These are phyloP conservation scores for Protomyces inundatus DNA, from an alignment of 1,139 yeast genomes.

Conservation along the genomic window DNA sequence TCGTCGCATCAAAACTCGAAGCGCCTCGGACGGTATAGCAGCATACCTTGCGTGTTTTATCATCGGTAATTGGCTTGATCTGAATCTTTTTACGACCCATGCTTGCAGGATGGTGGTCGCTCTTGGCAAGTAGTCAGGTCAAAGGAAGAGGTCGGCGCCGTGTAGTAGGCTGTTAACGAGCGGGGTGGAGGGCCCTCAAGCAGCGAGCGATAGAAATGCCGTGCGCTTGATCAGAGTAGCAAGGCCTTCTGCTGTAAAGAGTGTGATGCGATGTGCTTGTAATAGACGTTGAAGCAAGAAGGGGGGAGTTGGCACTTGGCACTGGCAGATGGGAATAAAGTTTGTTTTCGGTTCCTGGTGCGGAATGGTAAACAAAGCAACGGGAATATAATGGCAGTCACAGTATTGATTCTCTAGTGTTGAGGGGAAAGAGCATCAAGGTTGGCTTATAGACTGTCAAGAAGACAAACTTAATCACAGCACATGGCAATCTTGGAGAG, in stretches of 20 bases:
- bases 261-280: not conserved
- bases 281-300: too few species aligned
- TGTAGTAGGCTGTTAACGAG: not conserved
- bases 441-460: too few species aligned
- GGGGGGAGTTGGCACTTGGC: too few species aligned
- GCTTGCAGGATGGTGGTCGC: not conserved
- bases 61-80: conserved; percentile 27
- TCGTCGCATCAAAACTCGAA: not conserved
- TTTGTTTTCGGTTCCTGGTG: not conserved
- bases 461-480: too few species aligned
- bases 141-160: too few species aligned
- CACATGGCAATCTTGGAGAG: too few species aligned
- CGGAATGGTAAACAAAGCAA: not conserved
- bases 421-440: too few species aligned
- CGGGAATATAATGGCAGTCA: too few species aligned
- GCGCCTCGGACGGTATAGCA: not conserved
- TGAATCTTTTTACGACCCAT: conserved; percentile 27
- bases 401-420: too few species aligned
- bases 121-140: too few species aligned
- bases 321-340: too few species aligned
- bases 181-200: not conserved
- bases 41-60: conserved; percentile 23
- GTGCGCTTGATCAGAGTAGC: not conserved
- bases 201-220: not conserved
- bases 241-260: not conserved